These are phyloP conservation scores for Aspergillus hiratsukae DNA, from an alignment of 2,329 filamentous ascomycete genomes.

Conservation along the genomic window DNA sequence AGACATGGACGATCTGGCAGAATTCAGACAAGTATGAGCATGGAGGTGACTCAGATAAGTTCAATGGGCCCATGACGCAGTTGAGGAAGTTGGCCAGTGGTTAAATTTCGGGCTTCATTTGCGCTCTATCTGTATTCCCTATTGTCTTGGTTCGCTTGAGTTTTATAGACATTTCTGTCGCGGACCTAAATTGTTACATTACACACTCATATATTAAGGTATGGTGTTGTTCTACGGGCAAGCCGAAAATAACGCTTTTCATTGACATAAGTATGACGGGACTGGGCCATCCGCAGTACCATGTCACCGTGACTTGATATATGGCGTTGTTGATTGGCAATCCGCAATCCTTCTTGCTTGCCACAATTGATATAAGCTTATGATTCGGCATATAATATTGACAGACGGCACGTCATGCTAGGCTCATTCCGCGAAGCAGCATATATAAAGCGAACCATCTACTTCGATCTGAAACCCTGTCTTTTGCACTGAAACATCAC, in stretches of 20 bases:
- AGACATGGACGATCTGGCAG: slow-evolving; percentile 14
- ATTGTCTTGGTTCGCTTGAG: neutral
- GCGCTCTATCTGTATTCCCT: neutral
- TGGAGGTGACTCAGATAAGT: slow-evolving; percentile 18
- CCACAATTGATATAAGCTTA: neutral
- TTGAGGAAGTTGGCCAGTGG: slow-evolving; percentile 9
- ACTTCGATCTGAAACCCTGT: neutral
- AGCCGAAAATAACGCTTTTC: neutral
- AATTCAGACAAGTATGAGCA: slow-evolving; percentile 13
- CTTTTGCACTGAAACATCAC: neutral
- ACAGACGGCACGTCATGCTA: neutral
- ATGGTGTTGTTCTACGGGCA: too few relatives aligned
- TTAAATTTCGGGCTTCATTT: neutral
- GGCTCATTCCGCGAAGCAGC: neutral
- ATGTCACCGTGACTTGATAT: neutral
- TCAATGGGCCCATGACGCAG: slow-evolving; percentile 12
- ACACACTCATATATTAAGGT: too few relatives aligned
- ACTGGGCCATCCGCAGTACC: neutral
- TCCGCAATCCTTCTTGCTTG: too few relatives aligned
- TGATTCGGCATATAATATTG: neutral
- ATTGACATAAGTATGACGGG: neutral
- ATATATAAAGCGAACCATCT: neutral
- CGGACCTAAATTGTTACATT: too few relatives aligned
- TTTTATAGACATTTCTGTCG: neutral
- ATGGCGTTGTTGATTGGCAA: too few relatives aligned